Percentiles rank a stretch among this genome's conserved stretches.
These are phyloP conservation scores for Tylopilus felleus DNA, from an alignment of 768 basidiomycete genomes.

Conservation along the genomic window DNA sequence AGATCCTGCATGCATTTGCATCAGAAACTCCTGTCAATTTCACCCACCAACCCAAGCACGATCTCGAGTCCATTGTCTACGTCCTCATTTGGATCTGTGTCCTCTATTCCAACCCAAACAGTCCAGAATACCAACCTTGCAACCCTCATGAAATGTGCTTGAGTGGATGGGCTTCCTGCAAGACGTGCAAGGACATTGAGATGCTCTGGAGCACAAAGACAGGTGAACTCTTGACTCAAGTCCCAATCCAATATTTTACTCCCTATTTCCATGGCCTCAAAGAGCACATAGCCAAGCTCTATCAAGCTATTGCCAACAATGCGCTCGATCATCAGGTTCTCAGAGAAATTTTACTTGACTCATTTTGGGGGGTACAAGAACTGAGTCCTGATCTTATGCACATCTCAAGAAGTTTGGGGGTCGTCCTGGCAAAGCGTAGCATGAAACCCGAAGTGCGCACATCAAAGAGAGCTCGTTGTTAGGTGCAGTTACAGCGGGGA, in stretches of 20 bases:
- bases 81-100: slow-evolving; percentile 5
- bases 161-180: background rate
- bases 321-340: background rate
- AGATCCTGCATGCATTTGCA: background rate
- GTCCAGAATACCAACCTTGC: background rate
- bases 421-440: background rate
- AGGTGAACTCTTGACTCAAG: background rate
- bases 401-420: background rate
- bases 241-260: background rate
- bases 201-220: background rate
- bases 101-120: background rate
- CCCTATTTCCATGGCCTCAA: background rate
- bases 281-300: background rate
- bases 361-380: background rate
- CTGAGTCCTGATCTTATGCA: background rate
- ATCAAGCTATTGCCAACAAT: background rate
- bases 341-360: background rate
- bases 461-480: background rate
- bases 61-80: slow-evolving; percentile 3
- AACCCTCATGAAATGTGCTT: background rate
- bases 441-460: background rate
- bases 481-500: background rate
- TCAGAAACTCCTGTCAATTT: background rate
- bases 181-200: background rate
- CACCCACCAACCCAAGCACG: background rate